Percentiles rank a stretch among this genome's conserved stretches.
phyloP scores from a whole-genome alignment of 2,329 filamentous ascomycete genomes.

The Aquanectria penicillioides region DNA sequence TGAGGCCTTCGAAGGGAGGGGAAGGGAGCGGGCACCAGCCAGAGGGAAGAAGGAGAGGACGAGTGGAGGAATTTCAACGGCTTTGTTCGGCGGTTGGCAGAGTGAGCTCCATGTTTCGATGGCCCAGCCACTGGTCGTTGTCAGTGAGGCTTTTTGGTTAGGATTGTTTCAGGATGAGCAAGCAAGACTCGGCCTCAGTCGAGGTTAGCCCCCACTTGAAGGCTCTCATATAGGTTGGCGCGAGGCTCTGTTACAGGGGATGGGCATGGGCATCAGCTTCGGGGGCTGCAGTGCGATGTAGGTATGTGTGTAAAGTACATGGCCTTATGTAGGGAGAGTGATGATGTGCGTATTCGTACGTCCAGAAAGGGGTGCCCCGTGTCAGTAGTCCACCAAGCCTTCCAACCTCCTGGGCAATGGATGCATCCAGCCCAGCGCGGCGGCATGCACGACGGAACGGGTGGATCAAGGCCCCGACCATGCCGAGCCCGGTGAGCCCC shows the following conservation, averaged over 20 bases:
- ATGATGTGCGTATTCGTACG: slow-evolving; percentile 14
- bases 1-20: slow-evolving; percentile 32
- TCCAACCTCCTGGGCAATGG: slow-evolving; percentile 22
- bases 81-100: slow-evolving; percentile 22
- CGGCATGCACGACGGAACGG: slow-evolving; percentile 23
- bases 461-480: slow-evolving; percentile 26
- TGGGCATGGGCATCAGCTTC: not conserved
- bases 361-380: slow-evolving; percentile 18
- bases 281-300: slow-evolving; percentile 1
- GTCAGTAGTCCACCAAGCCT: slow-evolving; percentile 23
- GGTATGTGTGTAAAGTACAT: not conserved
- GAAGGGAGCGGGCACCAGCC: slow-evolving; percentile 34
- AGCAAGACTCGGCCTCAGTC: slow-evolving; percentile 3
- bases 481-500: slow-evolving; percentile 16
- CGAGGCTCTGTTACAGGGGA: slow-evolving; percentile 21
- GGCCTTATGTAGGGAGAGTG: slow-evolving; percentile 5
- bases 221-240: slow-evolving; percentile 5
- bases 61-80: slow-evolving; percentile 32
- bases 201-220: slow-evolving; percentile 7
- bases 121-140: slow-evolving; percentile 16
- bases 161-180: slow-evolving; percentile 23
- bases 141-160: slow-evolving; percentile 26
- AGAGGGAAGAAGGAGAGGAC: slow-evolving; percentile 24
- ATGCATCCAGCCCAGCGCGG: slow-evolving; percentile 16
- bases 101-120: slow-evolving; percentile 8